phyloP scores from a whole-genome alignment of 2,329 filamentous ascomycete species.

The Lachnellula suecica region DNA sequence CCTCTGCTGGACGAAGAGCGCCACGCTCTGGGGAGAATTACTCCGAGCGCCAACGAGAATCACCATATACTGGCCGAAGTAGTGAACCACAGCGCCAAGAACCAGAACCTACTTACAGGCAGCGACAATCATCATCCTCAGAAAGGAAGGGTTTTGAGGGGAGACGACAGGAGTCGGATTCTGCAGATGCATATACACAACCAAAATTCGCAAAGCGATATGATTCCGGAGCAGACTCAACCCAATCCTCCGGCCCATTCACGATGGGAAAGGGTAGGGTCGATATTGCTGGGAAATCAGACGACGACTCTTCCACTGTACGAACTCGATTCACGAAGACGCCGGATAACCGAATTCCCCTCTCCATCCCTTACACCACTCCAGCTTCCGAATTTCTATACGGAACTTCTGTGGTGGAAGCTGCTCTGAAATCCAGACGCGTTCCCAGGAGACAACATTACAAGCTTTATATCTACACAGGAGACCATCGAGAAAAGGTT shows the following conservation, averaged over 20 bases:
- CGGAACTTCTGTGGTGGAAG: constrained; percentile 76
- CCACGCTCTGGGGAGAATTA: background rate
- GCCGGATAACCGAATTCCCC: constrained; percentile 27
- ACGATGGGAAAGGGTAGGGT: background rate
- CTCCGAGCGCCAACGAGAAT: background rate
- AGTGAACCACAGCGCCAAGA: background rate
- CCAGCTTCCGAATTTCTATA: constrained; percentile 92
- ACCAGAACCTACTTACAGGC: background rate
- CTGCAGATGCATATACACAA: background rate
- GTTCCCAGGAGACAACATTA: constrained; percentile 70
- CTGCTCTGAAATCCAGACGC: constrained; percentile 62
- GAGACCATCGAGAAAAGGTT: constrained; percentile 51
- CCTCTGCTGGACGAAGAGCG: background rate
- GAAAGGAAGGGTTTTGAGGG: background rate
- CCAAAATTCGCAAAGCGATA: background rate
- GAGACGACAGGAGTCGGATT: background rate
- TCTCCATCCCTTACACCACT: constrained; percentile 68
- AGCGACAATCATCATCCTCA: background rate
- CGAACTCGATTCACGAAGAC: constrained; percentile 2
- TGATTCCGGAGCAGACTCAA: background rate
- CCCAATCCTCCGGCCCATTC: background rate
- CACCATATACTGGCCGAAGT: background rate
- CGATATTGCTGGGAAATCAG: background rate
- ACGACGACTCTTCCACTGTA: background rate
- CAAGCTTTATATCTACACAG: constrained; percentile 75